These are phyloP conservation scores for Eucalyptus cloeziana DNA, from an alignment of 345 rosid species.

Conservation along the genomic window DNA sequence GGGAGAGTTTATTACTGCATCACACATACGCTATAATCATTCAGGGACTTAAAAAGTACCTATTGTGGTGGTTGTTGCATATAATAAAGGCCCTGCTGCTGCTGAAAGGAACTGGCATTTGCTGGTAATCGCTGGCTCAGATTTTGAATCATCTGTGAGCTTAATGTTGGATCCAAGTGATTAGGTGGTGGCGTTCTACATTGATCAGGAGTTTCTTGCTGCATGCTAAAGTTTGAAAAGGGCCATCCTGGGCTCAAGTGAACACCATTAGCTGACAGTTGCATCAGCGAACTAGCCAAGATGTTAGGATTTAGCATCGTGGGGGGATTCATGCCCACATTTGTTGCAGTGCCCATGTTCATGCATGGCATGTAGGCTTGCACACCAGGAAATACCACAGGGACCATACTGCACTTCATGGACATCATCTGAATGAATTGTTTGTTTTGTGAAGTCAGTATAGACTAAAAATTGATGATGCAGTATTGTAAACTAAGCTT, in stretches of 20 bases:
- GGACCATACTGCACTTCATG: conserved; percentile 62
- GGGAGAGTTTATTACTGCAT: neutral
- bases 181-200: neutral
- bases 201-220: neutral
- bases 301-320: conserved; percentile 55
- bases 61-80: neutral
- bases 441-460: neutral
- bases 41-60: neutral
- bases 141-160: neutral
- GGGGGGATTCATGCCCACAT: conserved; percentile 19
- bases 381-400: conserved; percentile 42
- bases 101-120: neutral
- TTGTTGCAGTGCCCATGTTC: conserved; percentile 10
- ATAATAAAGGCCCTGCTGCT: neutral
- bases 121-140: neutral
- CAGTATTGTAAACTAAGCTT: neutral
- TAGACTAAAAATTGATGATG: neutral
- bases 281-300: conserved; percentile 14
- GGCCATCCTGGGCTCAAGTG: neutral
- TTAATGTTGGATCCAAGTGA: neutral
- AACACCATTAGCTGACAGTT: neutral
- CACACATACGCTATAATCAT: neutral
- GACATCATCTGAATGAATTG: conserved; percentile 41
- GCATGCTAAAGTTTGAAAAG: neutral
- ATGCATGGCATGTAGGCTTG: neutral